Conservation (phyloP, 139 green algal species). For the Closterium sp. region DNA sequence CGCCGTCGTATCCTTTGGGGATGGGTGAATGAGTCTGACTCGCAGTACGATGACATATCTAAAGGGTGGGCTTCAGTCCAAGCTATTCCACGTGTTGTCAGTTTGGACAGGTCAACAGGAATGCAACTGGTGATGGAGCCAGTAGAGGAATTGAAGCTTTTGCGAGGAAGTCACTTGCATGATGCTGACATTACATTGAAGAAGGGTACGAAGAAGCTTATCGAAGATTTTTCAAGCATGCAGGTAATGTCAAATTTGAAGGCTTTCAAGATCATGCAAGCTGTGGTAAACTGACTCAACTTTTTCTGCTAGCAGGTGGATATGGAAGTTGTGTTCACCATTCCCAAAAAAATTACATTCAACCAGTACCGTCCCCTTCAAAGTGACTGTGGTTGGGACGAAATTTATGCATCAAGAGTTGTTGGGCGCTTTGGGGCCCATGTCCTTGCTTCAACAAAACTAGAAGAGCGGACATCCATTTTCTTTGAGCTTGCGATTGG, state of each 20-base stretch:
- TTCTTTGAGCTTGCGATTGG: constrained; percentile 36
- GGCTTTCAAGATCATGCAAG: no score
- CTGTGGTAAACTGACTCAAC: no score
- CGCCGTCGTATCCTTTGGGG: constrained; percentile 22
- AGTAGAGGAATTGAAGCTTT: constrained; percentile 31
- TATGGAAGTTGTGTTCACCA: background rate
- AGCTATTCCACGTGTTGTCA: constrained; percentile 25
- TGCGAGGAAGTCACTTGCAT: background rate
- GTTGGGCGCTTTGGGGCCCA: constrained; percentile 31
- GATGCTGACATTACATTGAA: background rate
- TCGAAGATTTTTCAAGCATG: background rate
- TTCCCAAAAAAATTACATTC: background rate
- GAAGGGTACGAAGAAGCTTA: background rate
- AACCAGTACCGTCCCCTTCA: background rate
- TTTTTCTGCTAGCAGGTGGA: constrained; percentile 5
- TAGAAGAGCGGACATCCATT: constrained; percentile 19
- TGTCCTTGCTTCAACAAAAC: background rate
- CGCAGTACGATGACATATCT: constrained; percentile 4
- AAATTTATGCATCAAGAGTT: background rate
- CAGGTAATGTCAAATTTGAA: background rate
- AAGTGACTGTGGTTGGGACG: background rate
- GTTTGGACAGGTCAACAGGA: constrained; percentile 10
- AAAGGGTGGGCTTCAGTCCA: constrained; percentile 42
- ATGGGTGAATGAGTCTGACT: constrained; percentile 41
- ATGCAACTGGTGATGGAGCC: constrained; percentile 3